Base-by-base conservation (phyloP, 2,329 filamentous ascomycete species). In the Microsporum audouinii region DNA sequence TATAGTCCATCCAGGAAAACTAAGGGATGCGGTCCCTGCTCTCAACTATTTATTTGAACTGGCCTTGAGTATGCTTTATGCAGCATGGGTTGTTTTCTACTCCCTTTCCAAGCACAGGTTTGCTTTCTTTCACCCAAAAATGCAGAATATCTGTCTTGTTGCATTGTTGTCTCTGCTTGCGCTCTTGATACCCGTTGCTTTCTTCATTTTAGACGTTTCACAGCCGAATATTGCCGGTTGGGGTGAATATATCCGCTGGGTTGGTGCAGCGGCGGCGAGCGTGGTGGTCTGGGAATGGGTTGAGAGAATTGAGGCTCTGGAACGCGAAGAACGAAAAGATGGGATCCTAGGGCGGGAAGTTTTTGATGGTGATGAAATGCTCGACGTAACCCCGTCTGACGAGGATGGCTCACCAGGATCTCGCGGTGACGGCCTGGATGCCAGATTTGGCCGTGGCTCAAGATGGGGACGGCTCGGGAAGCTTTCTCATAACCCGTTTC, bases 261-360 rank as follows among this genome's bases (percentile, higher is more conserved):
- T 96, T n/a, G 91, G 91, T 56, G 91, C 91, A 0, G 91, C 91
- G 0, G 91, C 91, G 1, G 91, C 91, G 33, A 95, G 90, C 74
- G 91, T 96, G n/a, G 89, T 96, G 27, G 91, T 96, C 1, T 96
- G 91, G 91, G 91, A 96, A 73, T 96, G 91, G 91, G 91, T 96
- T 2, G 91, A 96, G 73, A 83, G 91, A 31, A 96, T 96, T 57
- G 91, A 96, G 72, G 89, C 91, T 0, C 75, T 96, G 63, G 91
- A 96, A 76, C 84, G 91, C 66, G 91, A 96, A 72, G 91, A 96
- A 72, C 90, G 91, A 74, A 95, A 95, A 74, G 91, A 95, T 67
- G 91, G 91, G 0, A 95, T 96, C 60, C 76, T 96, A 1, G 91
- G 91, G 2, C 81, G 91, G 65, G 91, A 96, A 70, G 85, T 96